phyloP scores from a whole-genome alignment of 257 asterid species.

The Solanum sejunctum region DNA sequence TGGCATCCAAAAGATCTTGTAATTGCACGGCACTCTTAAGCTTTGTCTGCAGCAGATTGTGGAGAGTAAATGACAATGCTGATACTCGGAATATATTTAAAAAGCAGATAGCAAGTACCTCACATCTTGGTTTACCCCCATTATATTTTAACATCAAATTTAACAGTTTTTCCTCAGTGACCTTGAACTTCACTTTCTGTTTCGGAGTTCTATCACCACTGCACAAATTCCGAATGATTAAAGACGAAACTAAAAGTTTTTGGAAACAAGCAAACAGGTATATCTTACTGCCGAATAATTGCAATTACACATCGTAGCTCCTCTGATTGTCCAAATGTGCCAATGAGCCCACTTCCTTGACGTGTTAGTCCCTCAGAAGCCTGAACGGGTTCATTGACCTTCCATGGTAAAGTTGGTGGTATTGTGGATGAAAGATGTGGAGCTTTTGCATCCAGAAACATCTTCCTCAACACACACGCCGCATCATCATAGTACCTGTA shows the following conservation, averaged over 20 bases:
- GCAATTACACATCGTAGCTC: constrained; percentile 96
- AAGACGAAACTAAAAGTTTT: background rate
- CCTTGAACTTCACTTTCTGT: constrained; percentile 95
- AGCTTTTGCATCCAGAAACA: constrained; percentile 94
- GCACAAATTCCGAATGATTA: constrained; percentile 6
- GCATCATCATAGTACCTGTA: constrained; percentile 88
- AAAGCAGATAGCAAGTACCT: constrained; percentile 36
- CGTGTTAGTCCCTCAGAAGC: constrained; percentile 85
- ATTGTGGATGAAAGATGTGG: constrained; percentile 90
- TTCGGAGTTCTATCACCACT: constrained; percentile 99
- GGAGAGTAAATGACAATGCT: background rate
- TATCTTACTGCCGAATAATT: constrained; percentile 71
- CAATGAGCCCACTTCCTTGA: constrained; percentile 80
- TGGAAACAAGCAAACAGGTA: background rate
- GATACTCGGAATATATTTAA: background rate
- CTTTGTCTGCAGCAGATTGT: constrained; percentile 55
- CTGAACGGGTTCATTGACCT: constrained; percentile 74
- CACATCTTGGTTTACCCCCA: constrained; percentile 86
- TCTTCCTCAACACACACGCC: constrained; percentile 88
- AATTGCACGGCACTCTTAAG: constrained; percentile 88
- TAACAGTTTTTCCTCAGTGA: constrained; percentile 86
- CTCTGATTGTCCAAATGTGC: constrained; percentile 84
- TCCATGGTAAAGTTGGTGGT: constrained; percentile 91
- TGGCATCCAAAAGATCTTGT: constrained; percentile 98
- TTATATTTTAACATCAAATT: constrained; percentile 94